Base-by-base conservation (phyloP, 345 rosid genomes). In the Aquilaria malaccensis region DNA sequence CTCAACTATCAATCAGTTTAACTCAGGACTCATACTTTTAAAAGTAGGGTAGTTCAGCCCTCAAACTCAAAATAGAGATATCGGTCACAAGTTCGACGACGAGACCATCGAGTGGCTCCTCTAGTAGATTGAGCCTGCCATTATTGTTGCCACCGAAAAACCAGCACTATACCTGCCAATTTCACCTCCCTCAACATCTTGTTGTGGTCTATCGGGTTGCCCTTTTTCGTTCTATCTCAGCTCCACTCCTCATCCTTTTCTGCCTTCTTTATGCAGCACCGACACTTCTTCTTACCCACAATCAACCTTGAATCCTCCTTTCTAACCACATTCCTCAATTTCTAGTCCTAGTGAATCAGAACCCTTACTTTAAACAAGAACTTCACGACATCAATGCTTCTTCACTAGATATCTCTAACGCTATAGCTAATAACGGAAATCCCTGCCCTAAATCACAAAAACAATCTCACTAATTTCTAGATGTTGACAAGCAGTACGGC, bases 71-170 rank as follows among this genome's bases (percentile, higher is more conserved):
- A 22, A 22, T 22, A 22, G 22, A 22, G 22, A 22, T 22, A 22
- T 22, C 22, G 98, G 98, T 37, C 96, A 91, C 76, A 91, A 91
- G 66, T 88, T 94, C 11, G 98, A 91, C 43, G 98, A 96, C 2
- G 98, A 92, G 57, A 93, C 98, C 32, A 89, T 89, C 47, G 98
- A 93, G 79, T 93, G 98, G 98, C 78, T 93, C 43, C 98, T 93
- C 63, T 97, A 93, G 75, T 97, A 93, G 73, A 97, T 97, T 0
- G 97, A 93, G 70, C 97, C 98, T 0, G 79, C 98, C 0, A 97
- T 93, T 60, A 84, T 93, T 63, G 98, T 97, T 52, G 98, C 98
- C 72, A 89, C 98, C 0, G 98, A 97, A 1, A 89, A 1, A 89
- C 98, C 0, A 95, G 98, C 50, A 93, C 98, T 1, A 93, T 93